Evolutionary conservation across 2,329 filamentous ascomycete species (phyloP), one percentile per base, ranked within the genome.

Genomic region (Dryadomyces quercus-mongolicae): DNA sequence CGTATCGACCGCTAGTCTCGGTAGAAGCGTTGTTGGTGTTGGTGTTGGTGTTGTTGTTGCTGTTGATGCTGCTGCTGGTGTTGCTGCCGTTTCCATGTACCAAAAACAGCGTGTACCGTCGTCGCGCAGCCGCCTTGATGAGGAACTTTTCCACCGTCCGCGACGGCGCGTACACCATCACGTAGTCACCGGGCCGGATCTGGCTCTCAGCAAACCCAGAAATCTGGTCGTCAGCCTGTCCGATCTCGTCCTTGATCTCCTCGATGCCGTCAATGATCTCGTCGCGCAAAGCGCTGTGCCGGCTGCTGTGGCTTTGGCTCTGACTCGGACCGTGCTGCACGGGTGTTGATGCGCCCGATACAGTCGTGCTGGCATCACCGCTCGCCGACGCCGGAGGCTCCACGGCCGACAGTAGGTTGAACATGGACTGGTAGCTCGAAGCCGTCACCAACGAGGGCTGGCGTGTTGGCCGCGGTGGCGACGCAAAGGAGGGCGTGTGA

Each of bases 231-330:
- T 96, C 93, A 8, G 90, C 90, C 65, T 92, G 86, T 60, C 86
- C 85, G 55, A 98, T 84, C 70, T 98, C 93, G 65, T 98, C 93
- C 68, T 95, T 87, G 57, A 98, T 90, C 67, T 98, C 93, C 63
- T 89, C 84, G 63, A 98, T 96, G 45, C 91, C 93, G 62, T 93
- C 88, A 60, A 96, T 84, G 25, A 97, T 86, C 68, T 97, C 93
- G 15, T 88, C 88, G 57, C 90, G 86, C 56, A 97, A 75, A 58
- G 94, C 86, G 57, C 86, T 78, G 53, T 73, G 68, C 57, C 75
- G 75, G 13, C 21, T 10, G 18, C 61, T 15, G 15, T 18, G 18
- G 2, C 22, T 22, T 10, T 47, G 44, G 54, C 67, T 56, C 1
- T 70, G 69, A 9, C 69, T 70, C 21, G 8, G 16, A 18, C 10